Percentiles rank a stretch among this genome's conserved stretches.
Conservation (phyloP, 2,329 filamentous ascomycete genomes). For the Ophiostoma tasmaniense region DNA sequence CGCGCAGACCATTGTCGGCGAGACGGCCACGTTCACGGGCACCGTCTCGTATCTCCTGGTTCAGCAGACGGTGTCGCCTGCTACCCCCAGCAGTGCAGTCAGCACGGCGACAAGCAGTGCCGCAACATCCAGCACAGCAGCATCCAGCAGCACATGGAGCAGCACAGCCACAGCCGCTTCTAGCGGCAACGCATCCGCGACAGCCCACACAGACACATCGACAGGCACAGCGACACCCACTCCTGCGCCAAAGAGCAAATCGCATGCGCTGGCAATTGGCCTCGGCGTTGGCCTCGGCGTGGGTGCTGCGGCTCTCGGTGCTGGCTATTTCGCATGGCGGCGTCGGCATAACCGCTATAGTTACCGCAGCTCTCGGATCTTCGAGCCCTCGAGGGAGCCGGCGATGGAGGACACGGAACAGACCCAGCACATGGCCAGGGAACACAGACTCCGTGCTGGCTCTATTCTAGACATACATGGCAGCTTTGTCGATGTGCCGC, state of each 20-base stretch:
- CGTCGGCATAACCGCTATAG: not conserved
- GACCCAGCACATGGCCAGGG: not conserved
- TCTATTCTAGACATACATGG: not conserved
- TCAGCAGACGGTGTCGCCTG: not conserved
- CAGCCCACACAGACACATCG: not conserved
- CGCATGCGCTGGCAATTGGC: not conserved
- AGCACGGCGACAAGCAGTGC: not conserved
- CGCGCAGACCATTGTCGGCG: not conserved
- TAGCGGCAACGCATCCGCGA: not conserved
- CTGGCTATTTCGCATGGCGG: not conserved
- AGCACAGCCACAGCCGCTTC: not conserved
- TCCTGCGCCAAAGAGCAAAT: not conserved
- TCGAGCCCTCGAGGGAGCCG: not conserved
- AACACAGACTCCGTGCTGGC: not conserved
- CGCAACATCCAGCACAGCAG: not conserved
- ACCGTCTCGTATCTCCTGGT: not conserved
- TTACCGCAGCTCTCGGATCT: not conserved
- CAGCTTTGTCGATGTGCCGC: not conserved
- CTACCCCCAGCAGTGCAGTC: not conserved
- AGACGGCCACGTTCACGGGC: not conserved
- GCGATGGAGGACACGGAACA: not conserved
- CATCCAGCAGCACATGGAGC: not conserved
- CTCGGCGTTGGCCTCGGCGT: not conserved
- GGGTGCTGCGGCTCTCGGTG: not conserved
- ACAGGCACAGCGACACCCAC: not conserved